A percentile compares a stretch with the other conserved stretches of the same genome.
Conservation (phyloP, 2,329 filamentous ascomycete species). For the Calonectria pauciramosa region DNA sequence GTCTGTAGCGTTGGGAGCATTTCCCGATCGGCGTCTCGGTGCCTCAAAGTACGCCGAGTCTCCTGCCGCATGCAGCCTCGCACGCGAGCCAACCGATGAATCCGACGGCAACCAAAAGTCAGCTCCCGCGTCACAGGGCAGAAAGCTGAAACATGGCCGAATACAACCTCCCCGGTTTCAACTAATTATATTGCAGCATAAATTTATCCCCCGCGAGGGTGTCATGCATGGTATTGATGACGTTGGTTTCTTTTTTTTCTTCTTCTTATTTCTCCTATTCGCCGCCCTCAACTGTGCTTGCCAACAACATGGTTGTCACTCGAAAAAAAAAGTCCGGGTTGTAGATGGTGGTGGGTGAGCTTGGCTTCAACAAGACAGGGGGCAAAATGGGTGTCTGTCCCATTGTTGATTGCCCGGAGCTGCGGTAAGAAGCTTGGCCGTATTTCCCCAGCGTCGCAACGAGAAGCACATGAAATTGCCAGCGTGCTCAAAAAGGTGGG, state of each 20-base stretch:
- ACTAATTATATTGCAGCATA: background rate
- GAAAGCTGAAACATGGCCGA: background rate
- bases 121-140: background rate
- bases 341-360: background rate
- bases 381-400: background rate
- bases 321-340: background rate
- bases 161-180: background rate
- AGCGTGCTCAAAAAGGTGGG: background rate
- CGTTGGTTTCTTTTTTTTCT: background rate
- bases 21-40: background rate
- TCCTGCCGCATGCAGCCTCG: background rate
- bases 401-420: background rate
- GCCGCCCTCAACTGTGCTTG: background rate
- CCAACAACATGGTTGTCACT: background rate
- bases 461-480: background rate
- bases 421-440: background rate
- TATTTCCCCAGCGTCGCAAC: conserved; percentile 3
- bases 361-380: background rate
- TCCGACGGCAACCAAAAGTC: background rate
- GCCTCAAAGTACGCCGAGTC: background rate
- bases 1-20: background rate
- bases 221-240: background rate
- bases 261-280: background rate
- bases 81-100: background rate
- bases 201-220: background rate